These are phyloP conservation scores for Chimonanthus praecox DNA, from an alignment of 164 flowering plant genomes.

Conservation along the genomic window DNA sequence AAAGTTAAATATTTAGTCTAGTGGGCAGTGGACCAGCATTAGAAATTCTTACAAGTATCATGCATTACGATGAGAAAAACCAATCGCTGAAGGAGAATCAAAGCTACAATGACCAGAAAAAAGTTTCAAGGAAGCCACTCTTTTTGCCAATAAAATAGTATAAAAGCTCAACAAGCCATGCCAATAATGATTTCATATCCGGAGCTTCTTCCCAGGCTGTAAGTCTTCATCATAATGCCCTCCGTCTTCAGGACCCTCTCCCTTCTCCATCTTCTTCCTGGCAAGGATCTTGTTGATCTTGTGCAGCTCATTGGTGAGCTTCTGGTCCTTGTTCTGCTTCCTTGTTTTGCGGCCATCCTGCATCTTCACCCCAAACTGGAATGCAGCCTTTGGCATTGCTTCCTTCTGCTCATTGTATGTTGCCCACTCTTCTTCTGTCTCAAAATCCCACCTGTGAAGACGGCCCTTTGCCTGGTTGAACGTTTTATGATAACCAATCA, in stretches of 20 bases:
- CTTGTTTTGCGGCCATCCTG: conserved; percentile 96
- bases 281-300: conserved; percentile 84
- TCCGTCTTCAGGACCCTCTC: conserved; percentile 32
- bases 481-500: not conserved
- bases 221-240: conserved; percentile 49
- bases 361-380: conserved; percentile 99
- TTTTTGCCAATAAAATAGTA: no score
- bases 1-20: no score
- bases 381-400: conserved; percentile 99
- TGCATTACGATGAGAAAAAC: no score
- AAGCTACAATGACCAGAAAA: no score
- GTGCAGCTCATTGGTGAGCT: conserved; percentile 86
- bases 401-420: conserved; percentile 96
- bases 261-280: conserved; percentile 78
- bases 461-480: conserved; percentile 86
- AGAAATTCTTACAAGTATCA: no score
- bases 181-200: conserved; percentile 31
- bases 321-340: conserved; percentile 94
- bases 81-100: no score
- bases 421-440: conserved; percentile 98
- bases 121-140: no score
- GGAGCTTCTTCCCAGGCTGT: conserved; percentile 68
- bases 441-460: conserved; percentile 97
- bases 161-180: no score
- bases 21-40: no score